Evolutionary conservation across 345 rosid genomes (phyloP), one percentile per base, ranked within the genome.

Genomic region (Rhodomyrtus tomentosa): DNA sequence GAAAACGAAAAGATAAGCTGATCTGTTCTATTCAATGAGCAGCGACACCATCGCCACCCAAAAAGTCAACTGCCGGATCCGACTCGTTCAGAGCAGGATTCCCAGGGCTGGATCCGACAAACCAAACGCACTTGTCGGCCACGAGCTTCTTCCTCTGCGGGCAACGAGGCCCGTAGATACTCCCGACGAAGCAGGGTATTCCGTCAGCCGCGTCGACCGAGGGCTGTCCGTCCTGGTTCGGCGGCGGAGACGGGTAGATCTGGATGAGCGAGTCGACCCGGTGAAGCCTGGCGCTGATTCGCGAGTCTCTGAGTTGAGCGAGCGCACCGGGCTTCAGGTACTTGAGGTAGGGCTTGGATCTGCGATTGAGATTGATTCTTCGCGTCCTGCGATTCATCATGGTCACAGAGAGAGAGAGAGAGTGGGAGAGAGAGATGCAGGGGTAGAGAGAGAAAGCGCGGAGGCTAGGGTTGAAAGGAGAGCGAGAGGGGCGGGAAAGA

Each of bases 281-380:
- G 85, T 86, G 91, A 7, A 91, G 86, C 86, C 90, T 86, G 80
- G 91, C 91, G 87, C 88, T 88, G 89, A 90, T 91, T 68, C 89
- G 87, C 1, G 92, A 90, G 86, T 92, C 94, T 18, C 93, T 74
- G 45, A 92, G 90, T 10, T 87, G 91, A 8, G 94, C 94, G 38
- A 92, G 88, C 50, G 93, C 92, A 6, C 92, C 94, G 0, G 94
- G 94, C 48, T 91, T 92, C 25, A 92, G 91, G 84, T 86, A 90
- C 83, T 72, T 88, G 4, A 88, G 89, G 79, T 84, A 91, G 53
- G 92, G 89, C 42, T 87, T 89, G n/a, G 85, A 74, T 45, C 81
- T 29, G 76, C 76, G 45, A 2, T 42, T 9, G 0, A 68, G 45
- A 2, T 42, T 9, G 0, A 68, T 5, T 36, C 76, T 68, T 5